Conservation (phyloP, 768 basidiomycete species). For the Mycena chlorophos region DNA sequence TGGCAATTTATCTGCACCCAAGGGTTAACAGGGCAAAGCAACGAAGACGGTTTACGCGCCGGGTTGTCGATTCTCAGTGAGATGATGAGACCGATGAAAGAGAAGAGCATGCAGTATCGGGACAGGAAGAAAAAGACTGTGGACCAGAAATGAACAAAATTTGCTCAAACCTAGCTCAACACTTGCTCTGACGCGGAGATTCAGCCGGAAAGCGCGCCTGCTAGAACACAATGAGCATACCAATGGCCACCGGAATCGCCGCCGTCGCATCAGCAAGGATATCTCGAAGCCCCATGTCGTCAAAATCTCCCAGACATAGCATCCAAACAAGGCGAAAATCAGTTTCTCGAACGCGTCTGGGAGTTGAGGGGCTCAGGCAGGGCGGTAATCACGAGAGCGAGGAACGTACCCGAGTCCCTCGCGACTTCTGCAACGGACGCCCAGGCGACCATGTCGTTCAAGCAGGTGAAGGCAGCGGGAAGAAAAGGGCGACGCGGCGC, state of each 20-base stretch:
- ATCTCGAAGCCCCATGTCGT: constrained; percentile 66
- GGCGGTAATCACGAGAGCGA: not conserved
- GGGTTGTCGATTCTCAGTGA: not conserved
- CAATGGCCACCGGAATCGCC: constrained; percentile 68
- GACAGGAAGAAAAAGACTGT: constrained; percentile 67
- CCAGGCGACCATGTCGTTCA: constrained; percentile 60
- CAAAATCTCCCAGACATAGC: constrained; percentile 69
- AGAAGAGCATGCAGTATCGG: constrained; percentile 70
- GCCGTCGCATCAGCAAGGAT: constrained; percentile 58
- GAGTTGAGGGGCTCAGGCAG: not conserved
- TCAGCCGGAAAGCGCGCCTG: not conserved
- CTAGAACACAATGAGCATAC: constrained; percentile 40
- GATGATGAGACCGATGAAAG: constrained; percentile 52
- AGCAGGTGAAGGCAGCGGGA: not conserved
- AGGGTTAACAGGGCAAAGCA: not conserved
- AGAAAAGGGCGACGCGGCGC: not conserved
- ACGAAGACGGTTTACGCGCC: not conserved
- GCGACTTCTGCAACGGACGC: constrained; percentile 42
- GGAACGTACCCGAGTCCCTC: constrained; percentile 40
- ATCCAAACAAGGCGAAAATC: constrained; percentile 62
- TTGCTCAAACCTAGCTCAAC: no score
- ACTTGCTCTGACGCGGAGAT: no score
- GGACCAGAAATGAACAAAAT: not conserved
- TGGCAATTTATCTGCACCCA: constrained; percentile 55
- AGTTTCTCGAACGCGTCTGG: constrained; percentile 60